Evolutionary conservation across 371 early-diverging fungal genomes (phyloP).

Genomic region (Actinomortierella wolfii): DNA sequence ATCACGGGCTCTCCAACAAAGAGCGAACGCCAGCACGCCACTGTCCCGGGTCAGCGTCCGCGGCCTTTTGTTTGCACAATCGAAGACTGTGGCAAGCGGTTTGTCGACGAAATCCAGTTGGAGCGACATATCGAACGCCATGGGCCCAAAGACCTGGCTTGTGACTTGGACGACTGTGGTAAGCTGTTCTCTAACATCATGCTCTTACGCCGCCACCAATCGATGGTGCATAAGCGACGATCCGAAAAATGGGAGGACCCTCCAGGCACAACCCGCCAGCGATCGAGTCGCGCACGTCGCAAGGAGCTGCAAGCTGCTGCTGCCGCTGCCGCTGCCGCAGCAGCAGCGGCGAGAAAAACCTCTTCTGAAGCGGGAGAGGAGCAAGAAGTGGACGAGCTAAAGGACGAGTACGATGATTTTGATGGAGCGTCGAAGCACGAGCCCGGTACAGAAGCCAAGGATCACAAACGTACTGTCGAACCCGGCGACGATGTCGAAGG

Average conservation of each 20-base stretch:
- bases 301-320: conserved; percentile 15
- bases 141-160: conserved; percentile 42
- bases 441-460: conserved; percentile 5
- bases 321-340: no score
- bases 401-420: conserved; percentile 18
- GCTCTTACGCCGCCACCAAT: conserved; percentile 41
- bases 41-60: conserved; percentile 12
- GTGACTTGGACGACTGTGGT: conserved; percentile 40
- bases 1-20: no score
- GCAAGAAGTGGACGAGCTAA: conserved; percentile 22
- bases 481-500: no score
- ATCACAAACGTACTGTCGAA: not conserved
- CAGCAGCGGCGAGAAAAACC: no score
- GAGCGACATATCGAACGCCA: conserved; percentile 41
- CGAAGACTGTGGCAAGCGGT: conserved; percentile 43
- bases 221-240: conserved; percentile 45
- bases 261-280: conserved; percentile 25
- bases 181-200: conserved; percentile 39
- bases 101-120: conserved; percentile 41
- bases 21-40: no score
- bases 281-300: conserved; percentile 32
- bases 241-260: conserved; percentile 46
- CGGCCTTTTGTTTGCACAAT: conserved; percentile 37
- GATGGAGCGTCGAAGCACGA: conserved; percentile 9
- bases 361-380: no score